Evolutionary conservation across 495 filamentous ascomycete genomes (phyloP), one percentile per base, ranked within the genome.

Genomic region (Daldinia loculata): DNA sequence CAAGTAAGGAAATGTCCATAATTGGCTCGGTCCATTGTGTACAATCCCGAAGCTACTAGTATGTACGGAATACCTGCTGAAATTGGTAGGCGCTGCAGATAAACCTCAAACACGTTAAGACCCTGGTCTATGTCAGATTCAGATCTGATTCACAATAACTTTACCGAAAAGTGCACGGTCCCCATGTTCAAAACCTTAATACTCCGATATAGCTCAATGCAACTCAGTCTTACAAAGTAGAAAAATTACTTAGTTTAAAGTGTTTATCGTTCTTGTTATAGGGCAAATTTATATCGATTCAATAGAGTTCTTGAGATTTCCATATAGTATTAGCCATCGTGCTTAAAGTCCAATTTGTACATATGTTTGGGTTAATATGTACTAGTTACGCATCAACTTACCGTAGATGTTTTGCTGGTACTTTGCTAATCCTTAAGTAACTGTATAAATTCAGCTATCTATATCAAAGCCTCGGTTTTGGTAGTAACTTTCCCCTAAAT

Each of bases 131-230:
- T 41, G 6, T 55, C 45, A 38, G 45, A 29, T 62, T 19, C 50
- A 61, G 63, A 61, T 67, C 64, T 67, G 60, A 43, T 72, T 67
- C 60, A 68, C 34, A 8, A 64, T 26, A 55, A 36, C 26, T 55
- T 67, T 68, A 72, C 57, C 22, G 50, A 59, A 26, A 63, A 38
- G 63, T 39, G 58, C 63, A 64, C 64, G 69, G 57, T 29, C 61
- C 65, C 38, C 61, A 57, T 56, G 53, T 34, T 66, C 65, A 67
- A 72, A 69, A 32, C 65, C 56, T 68, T 61, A 62, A 61, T 43
- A 63, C 39, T 38, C 27, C 64, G 43, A 60, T 61, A 56, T 61
- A 67, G 36, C n/a, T 60, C 64, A 65, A 64, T 64, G 32, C 45
- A 12, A 63, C 48, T n/a, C 45, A 43, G 19, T 60, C 43, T 32